phyloP scores from a whole-genome alignment of 768 basidiomycete species.

The Suillus americanus region DNA sequence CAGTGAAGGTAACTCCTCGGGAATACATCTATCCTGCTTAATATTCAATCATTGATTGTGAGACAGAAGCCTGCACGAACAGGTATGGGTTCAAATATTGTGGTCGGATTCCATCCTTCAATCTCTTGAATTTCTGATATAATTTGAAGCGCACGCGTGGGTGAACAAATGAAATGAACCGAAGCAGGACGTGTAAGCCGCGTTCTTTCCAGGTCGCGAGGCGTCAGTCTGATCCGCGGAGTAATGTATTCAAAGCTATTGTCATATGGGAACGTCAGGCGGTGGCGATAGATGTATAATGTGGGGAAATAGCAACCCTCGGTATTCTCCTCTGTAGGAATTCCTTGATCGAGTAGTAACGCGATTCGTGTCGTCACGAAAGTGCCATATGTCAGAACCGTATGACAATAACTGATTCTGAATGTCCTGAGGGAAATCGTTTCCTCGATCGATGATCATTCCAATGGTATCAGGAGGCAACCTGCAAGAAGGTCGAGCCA shows the following conservation, averaged over 20 bases:
- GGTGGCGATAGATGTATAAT: neutral
- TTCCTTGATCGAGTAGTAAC: constrained; percentile 76
- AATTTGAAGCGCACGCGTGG: constrained; percentile 64
- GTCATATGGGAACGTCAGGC: neutral
- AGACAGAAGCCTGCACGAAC: constrained; percentile 40
- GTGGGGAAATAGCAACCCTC: constrained; percentile 47
- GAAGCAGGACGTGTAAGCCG: constrained; percentile 48
- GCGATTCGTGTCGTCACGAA: constrained; percentile 54
- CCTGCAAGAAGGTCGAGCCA: constrained; percentile 39
- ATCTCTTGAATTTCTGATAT: constrained; percentile 58
- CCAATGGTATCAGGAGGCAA: constrained; percentile 62
- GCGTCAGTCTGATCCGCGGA: constrained; percentile 67
- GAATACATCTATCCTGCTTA: constrained; percentile 70
- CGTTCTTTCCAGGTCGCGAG: constrained; percentile 61
- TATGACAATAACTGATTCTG: constrained; percentile 56
- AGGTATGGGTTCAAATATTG: constrained; percentile 87
- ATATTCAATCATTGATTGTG: constrained; percentile 4
- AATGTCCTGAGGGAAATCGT: constrained; percentile 67
- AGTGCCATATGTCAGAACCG: constrained; percentile 78
- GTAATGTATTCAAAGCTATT: constrained; percentile 78
- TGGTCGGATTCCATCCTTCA: constrained; percentile 59
- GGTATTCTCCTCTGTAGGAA: constrained; percentile 67
- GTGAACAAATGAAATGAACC: constrained; percentile 87
- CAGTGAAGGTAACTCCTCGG: constrained; percentile 74
- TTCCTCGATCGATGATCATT: constrained; percentile 83